phyloP scores from a whole-genome alignment of 164 flowering plant species.

The Protea cynaroides region DNA sequence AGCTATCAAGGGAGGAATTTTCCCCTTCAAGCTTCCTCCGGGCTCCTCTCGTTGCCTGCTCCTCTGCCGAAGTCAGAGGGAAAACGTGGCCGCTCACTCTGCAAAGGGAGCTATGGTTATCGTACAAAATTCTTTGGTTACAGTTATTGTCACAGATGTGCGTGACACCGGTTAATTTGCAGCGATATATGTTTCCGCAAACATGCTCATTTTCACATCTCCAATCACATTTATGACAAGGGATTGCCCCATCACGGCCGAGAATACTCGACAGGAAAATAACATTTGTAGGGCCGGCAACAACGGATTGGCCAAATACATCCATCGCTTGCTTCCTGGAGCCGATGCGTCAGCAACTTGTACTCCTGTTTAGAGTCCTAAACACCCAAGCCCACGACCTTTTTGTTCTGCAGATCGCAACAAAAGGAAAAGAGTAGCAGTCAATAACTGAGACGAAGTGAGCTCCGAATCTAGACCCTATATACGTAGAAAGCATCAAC shows the following conservation, averaged over 20 bases:
- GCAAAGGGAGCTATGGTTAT: constrained; percentile 92
- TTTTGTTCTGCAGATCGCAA: constrained; percentile 47
- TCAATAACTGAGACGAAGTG: constrained; percentile 10
- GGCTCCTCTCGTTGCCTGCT: constrained; percentile 83
- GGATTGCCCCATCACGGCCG: constrained; percentile 61
- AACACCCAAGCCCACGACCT: constrained; percentile 12
- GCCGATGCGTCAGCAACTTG: constrained; percentile 1
- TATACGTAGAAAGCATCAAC: not conserved
- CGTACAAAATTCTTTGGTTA: constrained; percentile 93
- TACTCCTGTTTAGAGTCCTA: constrained; percentile 8
- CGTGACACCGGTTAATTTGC: constrained; percentile 90
- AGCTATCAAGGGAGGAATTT: constrained; percentile 51
- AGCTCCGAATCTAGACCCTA: not conserved
- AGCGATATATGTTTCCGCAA: constrained; percentile 89
- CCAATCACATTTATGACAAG: constrained; percentile 87
- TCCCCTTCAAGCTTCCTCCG: constrained; percentile 89
- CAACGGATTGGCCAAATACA: constrained; percentile 67
- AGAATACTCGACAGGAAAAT: constrained; percentile 85
- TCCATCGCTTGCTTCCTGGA: constrained; percentile 43
- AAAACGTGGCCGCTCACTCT: constrained; percentile 80
- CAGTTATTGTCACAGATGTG: constrained; percentile 99
- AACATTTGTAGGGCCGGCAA: constrained; percentile 67
- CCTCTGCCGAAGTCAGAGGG: constrained; percentile 72
- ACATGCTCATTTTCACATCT: constrained; percentile 86
- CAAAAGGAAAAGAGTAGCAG: constrained; percentile 10